Evolutionary conservation across 2,329 filamentous ascomycete genomes (phyloP).

Genomic region (Parastagonospora nodorum): DNA sequence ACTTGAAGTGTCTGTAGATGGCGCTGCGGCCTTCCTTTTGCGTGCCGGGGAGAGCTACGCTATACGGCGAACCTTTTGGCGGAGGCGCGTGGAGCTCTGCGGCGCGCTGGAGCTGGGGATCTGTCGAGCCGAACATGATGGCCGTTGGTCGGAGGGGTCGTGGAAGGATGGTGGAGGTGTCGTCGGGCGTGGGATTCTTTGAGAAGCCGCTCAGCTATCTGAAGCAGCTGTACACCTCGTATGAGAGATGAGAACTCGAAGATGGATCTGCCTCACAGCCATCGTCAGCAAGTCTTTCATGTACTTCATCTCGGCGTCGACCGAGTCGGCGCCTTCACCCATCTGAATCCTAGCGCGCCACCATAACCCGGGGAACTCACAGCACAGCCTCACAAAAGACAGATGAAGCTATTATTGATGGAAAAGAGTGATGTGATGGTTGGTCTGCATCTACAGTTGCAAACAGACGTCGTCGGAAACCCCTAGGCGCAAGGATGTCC

Average conservation of each 20-base stretch:
- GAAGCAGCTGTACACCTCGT: background rate
- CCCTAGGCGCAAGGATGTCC: conserved; percentile 1
- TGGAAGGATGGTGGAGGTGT: background rate
- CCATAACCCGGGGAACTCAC: background rate
- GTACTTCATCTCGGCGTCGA: background rate
- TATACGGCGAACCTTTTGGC: conserved; percentile 77
- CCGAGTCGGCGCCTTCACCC: background rate
- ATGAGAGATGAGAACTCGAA: background rate
- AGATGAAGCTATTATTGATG: background rate
- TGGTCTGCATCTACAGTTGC: background rate
- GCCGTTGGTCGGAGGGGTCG: background rate
- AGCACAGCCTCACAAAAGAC: background rate
- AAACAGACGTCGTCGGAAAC: background rate
- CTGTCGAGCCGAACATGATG: conserved; percentile 38
- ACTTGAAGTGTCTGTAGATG: conserved; percentile 84
- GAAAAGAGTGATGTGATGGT: background rate
- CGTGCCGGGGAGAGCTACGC: conserved; percentile 75
- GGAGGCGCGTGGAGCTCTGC: conserved; percentile 65
- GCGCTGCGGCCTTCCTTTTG: conserved; percentile 72
- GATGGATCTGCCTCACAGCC: conserved; percentile 3
- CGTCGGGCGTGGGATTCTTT: background rate
- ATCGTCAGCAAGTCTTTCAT: conserved; percentile 8
- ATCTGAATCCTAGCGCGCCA: conserved; percentile 15
- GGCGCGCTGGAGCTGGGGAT: conserved; percentile 39
- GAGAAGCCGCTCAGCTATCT: background rate